Conservation (phyloP, 2,329 filamentous ascomycete species). For the Pseudopyrenochaeta lycopersici region DNA sequence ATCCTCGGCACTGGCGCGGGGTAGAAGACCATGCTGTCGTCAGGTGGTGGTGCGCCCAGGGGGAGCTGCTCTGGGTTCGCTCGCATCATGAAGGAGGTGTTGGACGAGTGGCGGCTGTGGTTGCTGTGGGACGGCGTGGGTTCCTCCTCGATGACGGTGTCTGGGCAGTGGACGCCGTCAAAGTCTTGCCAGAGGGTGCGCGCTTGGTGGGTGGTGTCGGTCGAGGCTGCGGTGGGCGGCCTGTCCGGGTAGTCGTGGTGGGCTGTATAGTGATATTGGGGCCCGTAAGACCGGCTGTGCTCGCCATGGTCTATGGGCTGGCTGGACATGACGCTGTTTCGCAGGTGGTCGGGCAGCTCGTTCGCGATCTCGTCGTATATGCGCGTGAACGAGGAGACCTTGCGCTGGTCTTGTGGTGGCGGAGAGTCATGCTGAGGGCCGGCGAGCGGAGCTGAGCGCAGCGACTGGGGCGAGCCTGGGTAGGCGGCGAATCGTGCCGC, state of each 20-base stretch:
- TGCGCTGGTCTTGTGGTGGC: slow-evolving; percentile 33
- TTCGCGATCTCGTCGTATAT: slow-evolving; percentile 49
- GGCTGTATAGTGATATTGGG: slow-evolving; percentile 14
- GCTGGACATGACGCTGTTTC: slow-evolving; percentile 25
- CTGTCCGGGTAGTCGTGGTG: slow-evolving; percentile 52
- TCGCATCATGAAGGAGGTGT: slow-evolving; percentile 57
- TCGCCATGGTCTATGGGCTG: slow-evolving; percentile 14
- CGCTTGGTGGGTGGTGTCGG: slow-evolving; percentile 71
- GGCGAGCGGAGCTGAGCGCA: slow-evolving; percentile 14
- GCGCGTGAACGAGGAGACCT: slow-evolving; percentile 47
- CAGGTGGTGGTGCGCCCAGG: slow-evolving; percentile 62
- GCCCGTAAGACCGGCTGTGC: slow-evolving; percentile 8
- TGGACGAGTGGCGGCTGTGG: slow-evolving; percentile 36
- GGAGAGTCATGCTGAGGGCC: slow-evolving; percentile 21
- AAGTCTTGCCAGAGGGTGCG: slow-evolving; percentile 79
- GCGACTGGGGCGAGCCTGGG: slow-evolving; percentile 24
- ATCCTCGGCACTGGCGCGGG: slow-evolving; percentile 93
- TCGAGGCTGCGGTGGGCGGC: slow-evolving; percentile 63
- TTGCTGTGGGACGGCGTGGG: slow-evolving; percentile 31
- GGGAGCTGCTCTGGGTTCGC: slow-evolving; percentile 26
- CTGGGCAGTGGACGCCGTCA: slow-evolving; percentile 79
- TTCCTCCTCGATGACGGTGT: slow-evolving; percentile 50
- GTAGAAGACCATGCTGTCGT: slow-evolving; percentile 90
- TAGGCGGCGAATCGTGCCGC: slow-evolving; percentile 10
- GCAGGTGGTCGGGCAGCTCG: slow-evolving; percentile 43